Percentiles rank a stretch among this genome's conserved stretches.
phyloP scores from a whole-genome alignment of 164 flowering plant species.

The Tetracentron sinense region DNA sequence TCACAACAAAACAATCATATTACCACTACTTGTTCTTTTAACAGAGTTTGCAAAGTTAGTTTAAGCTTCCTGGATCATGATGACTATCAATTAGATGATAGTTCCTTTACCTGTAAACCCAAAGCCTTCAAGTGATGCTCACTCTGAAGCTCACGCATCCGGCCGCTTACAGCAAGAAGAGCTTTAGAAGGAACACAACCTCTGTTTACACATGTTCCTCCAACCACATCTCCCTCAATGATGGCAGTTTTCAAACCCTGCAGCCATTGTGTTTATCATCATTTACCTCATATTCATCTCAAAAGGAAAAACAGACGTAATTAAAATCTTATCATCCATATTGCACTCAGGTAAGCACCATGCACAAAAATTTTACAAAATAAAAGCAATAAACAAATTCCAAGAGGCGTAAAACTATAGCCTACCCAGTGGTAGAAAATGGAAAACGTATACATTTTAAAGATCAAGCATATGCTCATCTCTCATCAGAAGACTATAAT shows the following conservation, averaged over 20 bases:
- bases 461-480: too few relatives aligned
- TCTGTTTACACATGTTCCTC: constrained; percentile 98
- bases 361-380: too few relatives aligned
- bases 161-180: constrained; percentile 93
- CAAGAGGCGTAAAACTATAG: too few relatives aligned
- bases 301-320: not conserved
- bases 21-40: too few relatives aligned
- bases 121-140: constrained; percentile 92
- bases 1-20: too few relatives aligned
- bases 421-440: too few relatives aligned
- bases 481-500: too few relatives aligned
- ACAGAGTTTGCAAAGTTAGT: too few relatives aligned
- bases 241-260: constrained; percentile 98
- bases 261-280: not conserved
- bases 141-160: constrained; percentile 92
- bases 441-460: too few relatives aligned
- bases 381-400: too few relatives aligned
- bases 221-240: constrained; percentile 96
- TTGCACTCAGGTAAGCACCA: not conserved
- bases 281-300: too few relatives aligned
- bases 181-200: constrained; percentile 99
- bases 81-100: not conserved
- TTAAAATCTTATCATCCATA: not conserved
- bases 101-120: constrained; percentile 72
- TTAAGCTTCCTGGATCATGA: too few relatives aligned